A percentile compares a stretch with the other conserved stretches of the same genome.
These are phyloP conservation scores for Rhazya stricta DNA, from an alignment of 257 asterid species.

Conservation along the genomic window DNA sequence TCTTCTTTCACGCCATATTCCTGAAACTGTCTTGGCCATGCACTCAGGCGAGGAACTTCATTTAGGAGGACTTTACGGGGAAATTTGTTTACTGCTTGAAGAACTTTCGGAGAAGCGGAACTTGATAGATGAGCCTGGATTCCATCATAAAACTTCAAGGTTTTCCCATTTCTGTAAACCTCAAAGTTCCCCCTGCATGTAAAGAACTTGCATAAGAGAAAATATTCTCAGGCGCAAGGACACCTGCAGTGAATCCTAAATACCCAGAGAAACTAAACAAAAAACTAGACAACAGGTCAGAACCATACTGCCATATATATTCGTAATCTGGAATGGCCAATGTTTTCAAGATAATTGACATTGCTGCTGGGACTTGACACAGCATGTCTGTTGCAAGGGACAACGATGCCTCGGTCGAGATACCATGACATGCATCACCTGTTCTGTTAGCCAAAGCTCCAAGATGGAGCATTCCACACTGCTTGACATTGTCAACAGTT, in stretches of 20 bases:
- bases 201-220: neutral
- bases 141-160: conserved; percentile 7
- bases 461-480: conserved; percentile 26
- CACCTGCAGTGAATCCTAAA: neutral
- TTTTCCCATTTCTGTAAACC: conserved; percentile 5
- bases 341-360: conserved; percentile 35
- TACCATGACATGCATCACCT: conserved; percentile 29
- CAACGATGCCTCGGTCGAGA: conserved; percentile 9
- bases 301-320: conserved; percentile 23
- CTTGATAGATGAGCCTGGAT: conserved; percentile 25
- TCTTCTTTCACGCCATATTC: conserved; percentile 18
- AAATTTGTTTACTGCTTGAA: conserved; percentile 20
- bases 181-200: conserved; percentile 19
- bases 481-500: conserved; percentile 28
- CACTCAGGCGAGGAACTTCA: conserved; percentile 23
- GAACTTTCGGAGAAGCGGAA: conserved; percentile 11
- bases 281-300: neutral
- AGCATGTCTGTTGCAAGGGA: conserved; percentile 17
- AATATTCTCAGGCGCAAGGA: neutral
- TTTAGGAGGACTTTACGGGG: conserved; percentile 11
- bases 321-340: conserved; percentile 18
- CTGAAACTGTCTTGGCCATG: conserved; percentile 22
- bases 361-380: conserved; percentile 34
- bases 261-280: neutral
- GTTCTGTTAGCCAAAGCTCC: conserved; percentile 44